Percentiles rank a stretch among this genome's conserved stretches.
Conservation (phyloP, 371 early-diverging fungal genomes). For the Nosema muscidifuracis region DNA sequence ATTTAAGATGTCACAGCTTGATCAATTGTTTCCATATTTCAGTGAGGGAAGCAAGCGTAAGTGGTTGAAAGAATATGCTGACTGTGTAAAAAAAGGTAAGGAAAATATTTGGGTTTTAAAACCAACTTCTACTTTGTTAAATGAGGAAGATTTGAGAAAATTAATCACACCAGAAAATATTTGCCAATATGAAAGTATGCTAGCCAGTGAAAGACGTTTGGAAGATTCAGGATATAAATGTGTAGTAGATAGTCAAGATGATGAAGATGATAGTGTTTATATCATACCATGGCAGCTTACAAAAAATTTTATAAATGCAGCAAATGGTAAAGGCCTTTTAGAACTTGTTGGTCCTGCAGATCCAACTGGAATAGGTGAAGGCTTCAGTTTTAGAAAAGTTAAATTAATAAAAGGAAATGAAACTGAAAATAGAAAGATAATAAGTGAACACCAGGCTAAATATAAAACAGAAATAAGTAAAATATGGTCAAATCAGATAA, state of each 20-base stretch:
- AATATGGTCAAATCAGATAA: conserved; percentile 82
- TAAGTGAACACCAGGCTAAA: conserved; percentile 83
- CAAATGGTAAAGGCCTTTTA: conserved; percentile 64
- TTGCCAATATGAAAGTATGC: conserved; percentile 87
- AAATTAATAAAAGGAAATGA: conserved; percentile 82
- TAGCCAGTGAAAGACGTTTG: conserved; percentile 83
- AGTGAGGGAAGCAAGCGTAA: conserved; percentile 63
- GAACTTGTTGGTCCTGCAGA: conserved; percentile 61
- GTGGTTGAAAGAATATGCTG: conserved; percentile 80
- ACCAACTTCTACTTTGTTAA: conserved; percentile 70
- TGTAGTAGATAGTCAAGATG: conserved; percentile 64
- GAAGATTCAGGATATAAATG: conserved; percentile 77
- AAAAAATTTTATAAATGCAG: conserved; percentile 75
- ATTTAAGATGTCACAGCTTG: conserved; percentile 57
- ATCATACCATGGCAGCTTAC: conserved; percentile 91
- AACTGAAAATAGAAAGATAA: conserved; percentile 67
- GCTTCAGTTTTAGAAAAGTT: conserved; percentile 88
- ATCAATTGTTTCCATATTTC: conserved; percentile 61
- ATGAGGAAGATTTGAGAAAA: conserved; percentile 83
- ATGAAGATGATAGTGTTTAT: conserved; percentile 73
- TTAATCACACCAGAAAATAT: conserved; percentile 94
- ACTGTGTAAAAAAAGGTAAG: conserved; percentile 77
- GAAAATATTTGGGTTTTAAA: conserved; percentile 85
- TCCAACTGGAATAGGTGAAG: conserved; percentile 90
- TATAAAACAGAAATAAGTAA: conserved; percentile 75